Base-by-base conservation (phyloP, 2,329 filamentous ascomycete species). In the Neonectria ditissima region DNA sequence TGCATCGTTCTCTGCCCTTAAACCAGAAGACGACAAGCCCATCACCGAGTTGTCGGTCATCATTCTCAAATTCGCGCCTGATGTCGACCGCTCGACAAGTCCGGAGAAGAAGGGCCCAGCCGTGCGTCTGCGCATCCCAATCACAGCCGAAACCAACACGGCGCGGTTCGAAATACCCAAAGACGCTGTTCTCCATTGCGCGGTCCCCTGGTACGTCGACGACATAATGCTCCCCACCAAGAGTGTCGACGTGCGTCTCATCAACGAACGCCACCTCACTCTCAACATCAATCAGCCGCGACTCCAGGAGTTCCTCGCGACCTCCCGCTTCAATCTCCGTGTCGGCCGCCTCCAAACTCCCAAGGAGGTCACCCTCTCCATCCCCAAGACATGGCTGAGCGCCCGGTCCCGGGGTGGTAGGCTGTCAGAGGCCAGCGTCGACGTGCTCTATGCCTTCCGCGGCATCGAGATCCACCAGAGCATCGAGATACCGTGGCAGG, bases 381-480 rank as follows among this genome's bases (percentile, higher is more conserved):
- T 73, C 13, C 65, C 71, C 2, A 45, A 59, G 30, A 5, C 26
- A n/a, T 64, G 62, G 57, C 48, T 61, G 34, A 22, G n/a, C 32
- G 62, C 22, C 28, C 55, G 18, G 4, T 39, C 58, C 2, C 37
- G 37, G 9, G 32, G 34, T 7, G 39, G 52, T 10, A 39, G 32
- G 4, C n/a, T 34, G 20, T 37, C 48, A 8, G 28, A 47, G 2
- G 22, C 56, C 53, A 55, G 24, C 48, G 20, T 68, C 28, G 62
- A 75, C 43, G 48, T 79, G 4, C 63, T 69, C 13, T 81, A 80
- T 69, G 59, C 79, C 16, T 86, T 87, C 72, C 78, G 80, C 51
- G 84, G 85, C 8, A 77, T 87, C 2, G 85, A 89, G 69, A 77
- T 88, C 41, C 84, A 82, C 48, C 83, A 84, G 61, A 75, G 78